Conservation (phyloP, 2,329 filamentous ascomycete species). For the Aspergillus bombycis region DNA sequence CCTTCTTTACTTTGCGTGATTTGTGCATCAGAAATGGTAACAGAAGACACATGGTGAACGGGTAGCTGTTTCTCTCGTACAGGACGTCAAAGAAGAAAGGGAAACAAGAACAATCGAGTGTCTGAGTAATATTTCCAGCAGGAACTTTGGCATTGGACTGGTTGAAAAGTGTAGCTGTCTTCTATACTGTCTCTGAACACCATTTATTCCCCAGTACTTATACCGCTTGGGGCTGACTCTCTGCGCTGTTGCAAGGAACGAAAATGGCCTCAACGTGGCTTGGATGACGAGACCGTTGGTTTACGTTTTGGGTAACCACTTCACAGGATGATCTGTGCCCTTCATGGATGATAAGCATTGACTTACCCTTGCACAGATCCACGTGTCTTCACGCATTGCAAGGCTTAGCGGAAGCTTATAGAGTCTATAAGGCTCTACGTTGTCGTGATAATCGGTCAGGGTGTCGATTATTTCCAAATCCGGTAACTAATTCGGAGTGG, state of each 20-base stretch:
- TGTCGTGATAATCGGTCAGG: neutral
- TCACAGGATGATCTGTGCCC: neutral
- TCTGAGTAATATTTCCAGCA: neutral
- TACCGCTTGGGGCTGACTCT: neutral
- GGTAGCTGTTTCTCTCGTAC: neutral
- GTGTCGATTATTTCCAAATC: neutral
- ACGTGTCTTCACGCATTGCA: neutral
- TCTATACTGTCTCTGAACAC: neutral
- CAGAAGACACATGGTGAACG: neutral
- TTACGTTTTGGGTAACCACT: neutral
- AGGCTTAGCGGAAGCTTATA: neutral
- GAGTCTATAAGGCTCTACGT: fast-evolving
- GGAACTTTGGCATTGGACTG: neutral
- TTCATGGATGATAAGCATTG: neutral
- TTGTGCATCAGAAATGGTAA: neutral
- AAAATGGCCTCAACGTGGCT: neutral
- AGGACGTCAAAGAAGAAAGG: neutral
- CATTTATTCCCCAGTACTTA: neutral
- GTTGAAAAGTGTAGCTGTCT: neutral
- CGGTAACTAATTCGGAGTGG: neutral
- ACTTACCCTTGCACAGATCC: neutral
- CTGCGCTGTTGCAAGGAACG: neutral
- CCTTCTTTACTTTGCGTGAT: neutral
- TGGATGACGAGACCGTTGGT: neutral
- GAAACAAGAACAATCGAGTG: neutral